Evolutionary conservation across 495 filamentous ascomycete genomes (phyloP).

Genomic region (Neurospora sp.): DNA sequence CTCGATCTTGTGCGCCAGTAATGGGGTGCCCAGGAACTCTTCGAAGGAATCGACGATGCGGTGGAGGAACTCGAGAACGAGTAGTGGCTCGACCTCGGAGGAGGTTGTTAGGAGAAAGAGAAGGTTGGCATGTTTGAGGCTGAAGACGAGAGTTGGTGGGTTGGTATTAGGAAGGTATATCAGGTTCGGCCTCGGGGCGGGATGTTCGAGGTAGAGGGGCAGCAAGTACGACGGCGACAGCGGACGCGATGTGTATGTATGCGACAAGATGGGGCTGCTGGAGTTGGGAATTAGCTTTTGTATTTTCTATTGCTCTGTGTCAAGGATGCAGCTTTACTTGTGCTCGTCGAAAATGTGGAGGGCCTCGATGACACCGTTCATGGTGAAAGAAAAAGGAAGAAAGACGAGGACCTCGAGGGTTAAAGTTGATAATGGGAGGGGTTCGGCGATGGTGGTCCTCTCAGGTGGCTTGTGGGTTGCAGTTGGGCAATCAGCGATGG

Average conservation of each 20-base stretch:
- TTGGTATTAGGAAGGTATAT: slow-evolving; percentile 71
- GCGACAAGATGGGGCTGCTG: slow-evolving; percentile 40
- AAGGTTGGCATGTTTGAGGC: slow-evolving; percentile 73
- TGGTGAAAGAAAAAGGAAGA: slow-evolving; percentile 20
- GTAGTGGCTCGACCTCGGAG: slow-evolving; percentile 79
- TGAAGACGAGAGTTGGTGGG: slow-evolving; percentile 86
- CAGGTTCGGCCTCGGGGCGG: slow-evolving; percentile 72
- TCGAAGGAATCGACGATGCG: slow-evolving; percentile 85
- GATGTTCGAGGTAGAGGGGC: slow-evolving; percentile 78
- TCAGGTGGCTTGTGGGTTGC: not conserved
- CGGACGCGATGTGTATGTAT: slow-evolving; percentile 58
- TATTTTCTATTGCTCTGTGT: slow-evolving; percentile 1
- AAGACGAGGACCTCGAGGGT: not conserved
- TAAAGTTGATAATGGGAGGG: not conserved
- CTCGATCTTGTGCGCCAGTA: slow-evolving; percentile 79
- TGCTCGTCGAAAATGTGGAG: slow-evolving; percentile 93
- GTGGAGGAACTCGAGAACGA: slow-evolving; percentile 93
- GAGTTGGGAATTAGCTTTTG: not conserved
- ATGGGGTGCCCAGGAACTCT: slow-evolving; percentile 85
- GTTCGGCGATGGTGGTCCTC: not conserved
- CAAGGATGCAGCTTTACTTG: slow-evolving; percentile 45
- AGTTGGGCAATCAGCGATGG: not conserved
- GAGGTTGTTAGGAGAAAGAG: slow-evolving; percentile 78
- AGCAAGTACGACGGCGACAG: slow-evolving; percentile 66
- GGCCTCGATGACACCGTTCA: slow-evolving; percentile 86